These are phyloP conservation scores for Saccharomycopsis fibuligera DNA, from an alignment of 805 yeast genomes.

Conservation along the genomic window DNA sequence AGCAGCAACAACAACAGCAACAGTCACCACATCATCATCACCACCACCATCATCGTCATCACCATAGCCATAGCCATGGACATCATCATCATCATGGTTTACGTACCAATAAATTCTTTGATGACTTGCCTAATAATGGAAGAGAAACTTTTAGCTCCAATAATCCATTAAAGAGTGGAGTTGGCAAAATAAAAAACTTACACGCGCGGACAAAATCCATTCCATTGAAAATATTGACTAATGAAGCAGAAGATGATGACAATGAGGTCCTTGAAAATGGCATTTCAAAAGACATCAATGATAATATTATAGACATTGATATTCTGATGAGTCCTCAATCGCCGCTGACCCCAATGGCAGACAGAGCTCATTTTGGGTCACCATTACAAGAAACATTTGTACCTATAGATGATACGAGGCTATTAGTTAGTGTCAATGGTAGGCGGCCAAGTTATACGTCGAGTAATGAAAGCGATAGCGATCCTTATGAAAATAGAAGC, in stretches of 20 bases:
- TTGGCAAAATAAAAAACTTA: conserved; percentile 24
- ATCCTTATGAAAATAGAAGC: background rate
- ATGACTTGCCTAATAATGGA: background rate
- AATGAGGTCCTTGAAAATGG: background rate
- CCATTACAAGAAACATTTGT: no score
- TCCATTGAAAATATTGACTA: conserved; percentile 13
- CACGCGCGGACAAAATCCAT: conserved; percentile 9
- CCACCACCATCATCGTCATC: background rate
- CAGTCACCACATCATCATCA: background rate
- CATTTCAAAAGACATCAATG: background rate
- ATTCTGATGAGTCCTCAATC: background rate
- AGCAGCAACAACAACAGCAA: background rate
- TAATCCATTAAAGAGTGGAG: conserved; percentile 23
- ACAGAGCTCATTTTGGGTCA: no score
- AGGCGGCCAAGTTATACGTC: no score
- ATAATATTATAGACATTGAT: background rate
- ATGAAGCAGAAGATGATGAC: conserved; percentile 12
- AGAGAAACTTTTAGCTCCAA: background rate
- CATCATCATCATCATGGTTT: conserved; percentile 1
- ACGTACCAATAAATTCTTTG: background rate
- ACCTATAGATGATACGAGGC: no score
- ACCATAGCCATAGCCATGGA: background rate
- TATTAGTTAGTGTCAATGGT: no score
- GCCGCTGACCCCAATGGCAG: background rate
- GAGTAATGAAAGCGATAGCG: background rate